Conservation (phyloP, 2,329 filamentous ascomycete genomes). For the Teratosphaeria epicoccoides region DNA sequence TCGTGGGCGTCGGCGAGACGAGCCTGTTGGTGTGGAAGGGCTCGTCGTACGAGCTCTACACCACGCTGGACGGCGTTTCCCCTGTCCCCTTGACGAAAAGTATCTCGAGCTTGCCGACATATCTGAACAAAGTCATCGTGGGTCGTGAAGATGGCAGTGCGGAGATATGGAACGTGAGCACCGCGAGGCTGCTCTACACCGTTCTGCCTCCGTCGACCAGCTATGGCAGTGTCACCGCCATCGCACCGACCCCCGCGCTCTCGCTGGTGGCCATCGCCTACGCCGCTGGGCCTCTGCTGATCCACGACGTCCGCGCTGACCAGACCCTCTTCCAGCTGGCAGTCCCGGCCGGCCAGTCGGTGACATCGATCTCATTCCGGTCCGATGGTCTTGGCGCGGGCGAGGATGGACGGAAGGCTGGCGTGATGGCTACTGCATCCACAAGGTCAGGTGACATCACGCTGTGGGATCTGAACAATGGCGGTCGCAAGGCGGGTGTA, state of each 20-base stretch:
- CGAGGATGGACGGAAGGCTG: slow-evolving; percentile 70
- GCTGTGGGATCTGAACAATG: slow-evolving; percentile 90
- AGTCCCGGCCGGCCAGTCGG: slow-evolving; percentile 48
- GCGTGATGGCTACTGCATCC: slow-evolving; percentile 89
- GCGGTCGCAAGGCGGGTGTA: slow-evolving; percentile 75
- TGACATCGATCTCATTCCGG: slow-evolving; percentile 80
- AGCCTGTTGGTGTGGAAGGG: slow-evolving; percentile 86
- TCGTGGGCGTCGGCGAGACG: slow-evolving; percentile 66
- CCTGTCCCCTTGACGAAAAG: slow-evolving; percentile 59
- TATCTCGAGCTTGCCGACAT: slow-evolving; percentile 83
- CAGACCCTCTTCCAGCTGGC: slow-evolving; percentile 53
- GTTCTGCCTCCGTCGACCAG: slow-evolving; percentile 64
- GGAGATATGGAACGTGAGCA: slow-evolving; percentile 96
- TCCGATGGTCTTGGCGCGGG: slow-evolving; percentile 83
- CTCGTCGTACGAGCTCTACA: slow-evolving; percentile 75
- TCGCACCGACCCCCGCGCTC: slow-evolving; percentile 74
- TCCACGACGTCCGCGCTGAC: slow-evolving; percentile 75
- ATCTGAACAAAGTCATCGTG: slow-evolving; percentile 89
- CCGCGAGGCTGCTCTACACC: slow-evolving; percentile 81
- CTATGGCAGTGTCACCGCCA: slow-evolving; percentile 72
- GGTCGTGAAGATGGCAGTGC: slow-evolving; percentile 79
- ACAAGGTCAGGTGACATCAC: slow-evolving; percentile 74
- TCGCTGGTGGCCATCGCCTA: slow-evolving; percentile 84
- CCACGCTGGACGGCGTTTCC: slow-evolving; percentile 56
- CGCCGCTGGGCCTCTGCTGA: slow-evolving; percentile 62